Evolutionary conservation across 306 rosid species (phyloP).

Genomic region (Malus sieversii): DNA sequence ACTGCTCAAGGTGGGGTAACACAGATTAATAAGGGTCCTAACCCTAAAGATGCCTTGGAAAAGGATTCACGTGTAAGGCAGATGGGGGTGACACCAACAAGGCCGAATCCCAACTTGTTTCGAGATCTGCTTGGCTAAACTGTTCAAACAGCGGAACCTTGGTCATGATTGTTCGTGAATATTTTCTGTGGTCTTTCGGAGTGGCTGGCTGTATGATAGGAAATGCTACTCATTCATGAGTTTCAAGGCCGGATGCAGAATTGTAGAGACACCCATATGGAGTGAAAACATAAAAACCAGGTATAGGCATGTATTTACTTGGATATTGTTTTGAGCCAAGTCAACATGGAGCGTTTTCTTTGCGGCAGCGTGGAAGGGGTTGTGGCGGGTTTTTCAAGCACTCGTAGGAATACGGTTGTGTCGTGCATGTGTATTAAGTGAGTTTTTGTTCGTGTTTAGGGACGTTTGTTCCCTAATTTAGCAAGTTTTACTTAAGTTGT

Average conservation of each 20-base stretch:
- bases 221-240: not conserved
- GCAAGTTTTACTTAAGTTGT: not conserved
- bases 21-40: slow-evolving; percentile 53
- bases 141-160: not conserved
- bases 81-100: slow-evolving; percentile 79
- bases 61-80: slow-evolving; percentile 83
- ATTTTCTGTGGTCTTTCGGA: slow-evolving; percentile 10
- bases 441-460: not conserved
- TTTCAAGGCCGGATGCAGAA: slow-evolving; percentile 6
- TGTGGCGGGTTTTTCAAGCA: not conserved
- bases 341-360: slow-evolving; percentile 5
- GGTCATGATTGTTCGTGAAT: not conserved
- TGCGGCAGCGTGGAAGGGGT: not conserved
- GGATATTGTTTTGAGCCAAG: not conserved
- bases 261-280: slow-evolving; percentile 5
- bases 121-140: slow-evolving; percentile 62
- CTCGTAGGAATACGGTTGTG: not conserved
- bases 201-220: slow-evolving; percentile 9
- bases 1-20: slow-evolving; percentile 31
- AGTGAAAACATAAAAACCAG: not conserved
- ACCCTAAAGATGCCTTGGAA: slow-evolving; percentile 43
- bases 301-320: slow-evolving; percentile 16
- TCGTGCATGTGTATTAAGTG: not conserved
- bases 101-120: slow-evolving; percentile 71
- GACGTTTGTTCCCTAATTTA: not conserved